Evolutionary conservation across 1,139 yeast genomes (phyloP), one percentile per base, ranked within the genome.

Genomic region (Candida sanyaensis): DNA sequence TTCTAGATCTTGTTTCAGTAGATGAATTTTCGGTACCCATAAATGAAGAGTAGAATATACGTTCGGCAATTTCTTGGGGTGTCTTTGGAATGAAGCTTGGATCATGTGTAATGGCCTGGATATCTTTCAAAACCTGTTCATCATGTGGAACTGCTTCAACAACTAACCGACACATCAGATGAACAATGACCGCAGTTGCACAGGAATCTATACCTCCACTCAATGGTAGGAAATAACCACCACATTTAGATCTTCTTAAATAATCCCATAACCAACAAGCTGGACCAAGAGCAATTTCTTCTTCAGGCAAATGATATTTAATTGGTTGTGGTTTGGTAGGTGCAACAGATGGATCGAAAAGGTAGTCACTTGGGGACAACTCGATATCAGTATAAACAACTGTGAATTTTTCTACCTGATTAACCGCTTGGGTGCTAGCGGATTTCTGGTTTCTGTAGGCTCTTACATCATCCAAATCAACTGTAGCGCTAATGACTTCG

Each of bases 231-330:
- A 93, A 95, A 64, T 78, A 93, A 0, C 99, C 99, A 0, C 92
- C 91, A 50, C 93, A 87, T 55, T 81, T 81, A 54, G 96, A 89
- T 56, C 99, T 81, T 63, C 99, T 79, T 53, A 93, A 76, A 62
- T 93, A 93, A 65, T 93, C 99, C 99, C 99, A 93, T 54, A 93
- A 68, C 99, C 99, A 93, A 65, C 99, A 93, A 0, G 99, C 99
- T 1, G 99, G 99, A 0, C 99, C 99, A 45, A 88, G 73, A 0
- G 99, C 98, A 53, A 93, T 92, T 66, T 93, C 99, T 65, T 93
- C 97, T 61, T 91, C 96, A 1, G 98, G 97, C 3, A 74, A 63
- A 65, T 88, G 96, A 60, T 87, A 87, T 42, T 73, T 75, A 37
- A 86, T 76, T 5, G 73, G 74, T 31, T 69, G 64, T 2, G 76